Percentiles rank a stretch among this genome's conserved stretches.
Evolutionary conservation across 352 stramenopile species (phyloP).

Genomic region (Phytophthora pluvialis): DNA sequence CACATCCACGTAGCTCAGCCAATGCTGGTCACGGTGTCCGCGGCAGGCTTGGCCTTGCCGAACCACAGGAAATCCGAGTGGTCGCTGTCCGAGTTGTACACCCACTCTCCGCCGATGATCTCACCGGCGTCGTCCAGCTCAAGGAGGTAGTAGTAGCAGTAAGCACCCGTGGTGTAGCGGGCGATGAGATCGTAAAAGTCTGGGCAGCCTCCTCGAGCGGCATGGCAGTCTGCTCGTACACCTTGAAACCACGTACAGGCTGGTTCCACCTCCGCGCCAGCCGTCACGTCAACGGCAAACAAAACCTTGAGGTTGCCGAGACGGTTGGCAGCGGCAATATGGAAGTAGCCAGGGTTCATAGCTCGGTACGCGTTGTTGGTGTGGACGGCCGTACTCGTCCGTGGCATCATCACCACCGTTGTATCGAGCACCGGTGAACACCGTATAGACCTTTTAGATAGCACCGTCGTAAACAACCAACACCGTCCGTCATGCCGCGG

Average conservation of each 20-base stretch:
- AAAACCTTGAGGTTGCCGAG: slow-evolving; percentile 42
- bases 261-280: slow-evolving; percentile 60
- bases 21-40: slow-evolving; percentile 22
- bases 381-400: slow-evolving; percentile 58
- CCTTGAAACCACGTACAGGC: slow-evolving; percentile 52
- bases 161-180: slow-evolving; percentile 27
- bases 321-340: slow-evolving; percentile 56
- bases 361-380: slow-evolving; percentile 46
- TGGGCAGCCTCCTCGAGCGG: slow-evolving; percentile 38
- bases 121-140: slow-evolving; percentile 42
- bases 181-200: slow-evolving; percentile 47
- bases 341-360: slow-evolving; percentile 52
- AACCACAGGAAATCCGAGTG: slow-evolving; percentile 59
- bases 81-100: slow-evolving; percentile 37
- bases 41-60: slow-evolving; percentile 29
- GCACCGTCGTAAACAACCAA: slow-evolving; percentile 47
- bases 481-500: slow-evolving; percentile 55
- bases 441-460: slow-evolving; percentile 11
- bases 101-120: slow-evolving; percentile 56
- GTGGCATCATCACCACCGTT: slow-evolving; percentile 23
- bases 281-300: slow-evolving; percentile 50
- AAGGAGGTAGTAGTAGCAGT: slow-evolving; percentile 55
- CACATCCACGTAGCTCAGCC: slow-evolving; percentile 38
- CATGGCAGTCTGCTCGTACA: slow-evolving; percentile 45
- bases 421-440: slow-evolving; percentile 54